These are phyloP conservation scores for Neospermospora avenae DNA, from an alignment of 2,329 filamentous ascomycete species.

Conservation along the genomic window DNA sequence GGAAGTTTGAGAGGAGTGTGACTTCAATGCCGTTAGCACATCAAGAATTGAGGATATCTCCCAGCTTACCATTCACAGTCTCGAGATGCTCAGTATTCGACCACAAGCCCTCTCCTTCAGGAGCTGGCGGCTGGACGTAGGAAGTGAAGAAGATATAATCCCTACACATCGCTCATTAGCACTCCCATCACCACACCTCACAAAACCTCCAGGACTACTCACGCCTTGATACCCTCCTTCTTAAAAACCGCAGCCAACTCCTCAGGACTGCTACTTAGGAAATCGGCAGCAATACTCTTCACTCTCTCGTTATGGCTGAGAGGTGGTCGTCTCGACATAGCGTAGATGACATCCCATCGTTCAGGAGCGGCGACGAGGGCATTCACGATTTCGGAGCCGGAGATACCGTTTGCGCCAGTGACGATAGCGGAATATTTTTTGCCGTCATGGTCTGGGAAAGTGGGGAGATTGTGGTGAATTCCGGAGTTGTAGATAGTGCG, in stretches of 20 bases:
- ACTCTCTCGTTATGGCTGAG: constrained; percentile 5
- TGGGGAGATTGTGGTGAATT: constrained; percentile 29
- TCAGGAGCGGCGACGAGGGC: constrained; percentile 18
- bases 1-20: constrained; percentile 16
- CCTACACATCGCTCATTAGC: background rate
- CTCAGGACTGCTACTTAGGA: constrained; percentile 14
- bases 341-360: constrained; percentile 20
- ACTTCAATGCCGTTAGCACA: background rate
- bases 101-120: constrained; percentile 11
- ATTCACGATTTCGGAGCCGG: constrained; percentile 19
- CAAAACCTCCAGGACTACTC: background rate
- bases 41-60: background rate
- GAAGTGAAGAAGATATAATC: constrained; percentile 19
- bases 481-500: background rate
- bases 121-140: constrained; percentile 17
- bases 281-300: constrained; percentile 16
- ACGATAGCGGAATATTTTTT: constrained; percentile 22
- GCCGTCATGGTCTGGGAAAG: constrained; percentile 17
- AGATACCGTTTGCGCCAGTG: constrained; percentile 25
- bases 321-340: constrained; percentile 17
- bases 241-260: constrained; percentile 11
- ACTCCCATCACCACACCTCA: too few relatives aligned
- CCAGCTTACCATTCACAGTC: constrained; percentile 11
- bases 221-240: constrained; percentile 11
- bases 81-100: constrained; percentile 15